These are phyloP conservation scores for Colletotrichum tabaci DNA, from an alignment of 2,329 filamentous ascomycete genomes.

Conservation along the genomic window DNA sequence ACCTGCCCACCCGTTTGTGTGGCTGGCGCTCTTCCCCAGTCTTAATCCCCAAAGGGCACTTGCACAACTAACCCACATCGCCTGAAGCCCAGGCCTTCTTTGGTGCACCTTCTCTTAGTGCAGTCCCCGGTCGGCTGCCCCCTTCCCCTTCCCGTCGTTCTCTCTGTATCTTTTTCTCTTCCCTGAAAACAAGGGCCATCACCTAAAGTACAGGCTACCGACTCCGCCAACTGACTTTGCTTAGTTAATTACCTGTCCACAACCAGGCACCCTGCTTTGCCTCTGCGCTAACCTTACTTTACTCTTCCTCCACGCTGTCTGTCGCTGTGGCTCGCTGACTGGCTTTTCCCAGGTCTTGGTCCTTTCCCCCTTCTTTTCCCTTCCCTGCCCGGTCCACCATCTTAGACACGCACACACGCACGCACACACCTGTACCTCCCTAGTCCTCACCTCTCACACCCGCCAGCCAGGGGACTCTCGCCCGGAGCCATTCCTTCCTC, in stretches of 20 bases:
- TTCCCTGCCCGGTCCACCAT: conserved; percentile 4
- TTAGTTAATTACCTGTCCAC: conserved; percentile 20
- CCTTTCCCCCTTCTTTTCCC: conserved; percentile 1
- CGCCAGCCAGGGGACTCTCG: conserved; percentile 1
- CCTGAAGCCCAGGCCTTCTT: conserved; percentile 37
- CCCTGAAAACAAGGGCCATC: conserved; percentile 7
- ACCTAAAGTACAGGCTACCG: neutral
- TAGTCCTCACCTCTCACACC: neutral
- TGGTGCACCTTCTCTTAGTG: conserved; percentile 19
- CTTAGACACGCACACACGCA: neutral
- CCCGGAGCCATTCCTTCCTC: conserved; percentile 25
- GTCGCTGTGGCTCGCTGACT: conserved; percentile 1
- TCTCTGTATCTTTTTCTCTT: neutral
- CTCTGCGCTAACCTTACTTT: conserved; percentile 28
- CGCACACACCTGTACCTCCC: conserved; percentile 1
- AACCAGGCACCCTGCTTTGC: conserved; percentile 15
- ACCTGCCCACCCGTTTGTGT: neutral
- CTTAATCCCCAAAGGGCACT: conserved; percentile 4
- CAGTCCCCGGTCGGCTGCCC: conserved; percentile 7
- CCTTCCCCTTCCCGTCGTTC: conserved; percentile 22
- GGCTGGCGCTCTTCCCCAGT: conserved; percentile 30
- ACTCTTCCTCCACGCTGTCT: conserved; percentile 1
- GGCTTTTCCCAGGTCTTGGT: conserved; percentile 11
- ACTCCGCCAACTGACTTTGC: conserved; percentile 1
- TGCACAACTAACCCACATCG: conserved; percentile 20